Evolutionary conservation across 768 basidiomycete species (phyloP).

Genomic region (Pleurotus tuoliensis): DNA sequence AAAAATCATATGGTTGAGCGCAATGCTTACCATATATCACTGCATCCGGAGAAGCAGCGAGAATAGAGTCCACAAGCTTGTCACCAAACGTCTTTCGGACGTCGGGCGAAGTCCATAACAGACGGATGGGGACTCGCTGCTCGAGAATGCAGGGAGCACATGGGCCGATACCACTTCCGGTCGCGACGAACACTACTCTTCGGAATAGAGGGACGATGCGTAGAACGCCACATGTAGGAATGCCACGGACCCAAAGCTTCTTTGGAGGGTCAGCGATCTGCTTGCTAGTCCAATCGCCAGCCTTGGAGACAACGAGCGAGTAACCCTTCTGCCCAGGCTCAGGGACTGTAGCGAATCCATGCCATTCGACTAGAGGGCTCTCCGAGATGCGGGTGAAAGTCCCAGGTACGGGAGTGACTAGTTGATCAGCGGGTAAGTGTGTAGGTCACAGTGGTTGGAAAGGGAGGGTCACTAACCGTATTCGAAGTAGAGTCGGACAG

Average conservation of each 20-base stretch:
- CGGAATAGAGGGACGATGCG: constrained; percentile 53
- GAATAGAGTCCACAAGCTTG: constrained; percentile 51
- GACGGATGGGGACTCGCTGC: constrained; percentile 44
- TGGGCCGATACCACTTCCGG: constrained; percentile 58
- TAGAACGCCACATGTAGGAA: constrained; percentile 52
- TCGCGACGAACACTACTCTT: constrained; percentile 54
- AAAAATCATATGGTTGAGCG: neutral
- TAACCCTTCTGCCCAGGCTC: constrained; percentile 45
- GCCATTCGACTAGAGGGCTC: constrained; percentile 53
- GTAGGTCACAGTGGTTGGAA: neutral
- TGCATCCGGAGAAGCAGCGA: constrained; percentile 50
- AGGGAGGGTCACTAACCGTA: constrained; percentile 35
- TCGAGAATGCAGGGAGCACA: constrained; percentile 54
- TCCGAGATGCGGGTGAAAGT: constrained; percentile 44
- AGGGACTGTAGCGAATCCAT: constrained; percentile 52
- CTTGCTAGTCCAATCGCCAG: constrained; percentile 58
- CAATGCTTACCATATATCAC: constrained; percentile 49
- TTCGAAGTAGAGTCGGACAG: constrained; percentile 55
- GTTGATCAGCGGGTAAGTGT: neutral
- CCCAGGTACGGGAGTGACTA: constrained; percentile 42
- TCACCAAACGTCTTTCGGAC: constrained; percentile 61
- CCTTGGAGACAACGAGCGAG: constrained; percentile 53
- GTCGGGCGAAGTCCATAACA: constrained; percentile 63
- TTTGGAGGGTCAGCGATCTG: constrained; percentile 51
- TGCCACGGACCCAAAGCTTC: constrained; percentile 54